These are phyloP conservation scores for Sclerotinia nivalis DNA, from an alignment of 2,329 filamentous ascomycete species.

Conservation along the genomic window DNA sequence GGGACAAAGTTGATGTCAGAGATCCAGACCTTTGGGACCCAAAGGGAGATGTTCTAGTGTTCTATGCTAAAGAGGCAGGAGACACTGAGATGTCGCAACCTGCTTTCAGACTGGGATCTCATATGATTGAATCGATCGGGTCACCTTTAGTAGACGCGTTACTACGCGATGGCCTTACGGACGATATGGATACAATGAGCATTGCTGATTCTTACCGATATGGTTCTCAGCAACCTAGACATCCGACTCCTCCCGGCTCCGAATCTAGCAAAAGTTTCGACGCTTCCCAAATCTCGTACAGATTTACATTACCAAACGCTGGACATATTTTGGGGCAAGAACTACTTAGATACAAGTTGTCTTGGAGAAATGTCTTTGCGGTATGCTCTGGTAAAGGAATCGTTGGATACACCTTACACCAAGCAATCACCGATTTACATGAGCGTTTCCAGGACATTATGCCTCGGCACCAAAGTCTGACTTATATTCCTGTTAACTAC, in stretches of 20 bases:
- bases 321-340: conserved; percentile 50
- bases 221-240: background rate
- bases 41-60: conserved; percentile 61
- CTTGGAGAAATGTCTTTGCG: conserved; percentile 69
- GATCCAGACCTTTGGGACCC: conserved; percentile 50
- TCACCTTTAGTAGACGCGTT: conserved; percentile 55
- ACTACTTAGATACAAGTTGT: conserved; percentile 60
- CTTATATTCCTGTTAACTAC: conserved; percentile 52
- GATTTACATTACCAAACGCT: conserved; percentile 64
- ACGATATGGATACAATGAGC: conserved; percentile 48
- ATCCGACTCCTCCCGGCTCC: conserved; percentile 10
- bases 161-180: conserved; percentile 55
- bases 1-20: conserved; percentile 15
- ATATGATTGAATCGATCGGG: conserved; percentile 58
- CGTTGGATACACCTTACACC: conserved; percentile 63
- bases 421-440: conserved; percentile 63
- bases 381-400: conserved; percentile 64
- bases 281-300: conserved; percentile 53
- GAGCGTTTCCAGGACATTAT: conserved; percentile 59
- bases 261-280: conserved; percentile 20
- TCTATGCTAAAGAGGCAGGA: conserved; percentile 50
- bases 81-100: conserved; percentile 46
- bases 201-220: background rate
- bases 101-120: conserved; percentile 59
- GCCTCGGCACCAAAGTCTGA: conserved; percentile 49